A percentile compares a stretch with the other conserved stretches of the same genome.
phyloP scores from a whole-genome alignment of 768 basidiomycete species.

The Hemileccinum rubropunctum region DNA sequence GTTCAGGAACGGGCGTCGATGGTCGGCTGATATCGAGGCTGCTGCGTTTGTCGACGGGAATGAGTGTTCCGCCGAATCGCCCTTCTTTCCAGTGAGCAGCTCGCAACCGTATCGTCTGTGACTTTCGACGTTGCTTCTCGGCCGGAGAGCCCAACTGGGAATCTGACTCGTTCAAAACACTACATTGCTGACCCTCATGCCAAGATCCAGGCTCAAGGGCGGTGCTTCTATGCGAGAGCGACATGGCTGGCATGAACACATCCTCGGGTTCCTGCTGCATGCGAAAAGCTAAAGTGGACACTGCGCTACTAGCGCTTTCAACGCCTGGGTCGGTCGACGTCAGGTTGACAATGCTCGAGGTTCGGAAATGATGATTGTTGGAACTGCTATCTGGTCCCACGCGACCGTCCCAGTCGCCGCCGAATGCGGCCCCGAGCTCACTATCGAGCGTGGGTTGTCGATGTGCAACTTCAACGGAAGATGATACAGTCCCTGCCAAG shows the following conservation, averaged over 20 bases:
- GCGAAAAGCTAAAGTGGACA: slow-evolving; percentile 3
- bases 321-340: slow-evolving; percentile 32
- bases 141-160: slow-evolving; percentile 15
- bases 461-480: slow-evolving; percentile 1
- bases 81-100: slow-evolving; percentile 60
- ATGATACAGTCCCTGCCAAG: slow-evolving; percentile 7
- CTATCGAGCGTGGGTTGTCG: slow-evolving; percentile 45
- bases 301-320: slow-evolving; percentile 11
- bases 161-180: slow-evolving; percentile 27
- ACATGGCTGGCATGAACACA: background rate
- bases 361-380: slow-evolving; percentile 45
- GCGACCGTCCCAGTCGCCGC: slow-evolving; percentile 19
- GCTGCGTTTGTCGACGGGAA: slow-evolving; percentile 15
- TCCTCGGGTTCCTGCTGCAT: slow-evolving; percentile 2
- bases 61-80: slow-evolving; percentile 42
- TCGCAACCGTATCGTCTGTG: slow-evolving; percentile 54
- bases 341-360: slow-evolving; percentile 55
- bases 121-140: slow-evolving; percentile 36
- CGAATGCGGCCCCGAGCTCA: slow-evolving; percentile 56
- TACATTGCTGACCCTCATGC: slow-evolving; percentile 7
- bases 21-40: slow-evolving; percentile 22
- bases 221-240: slow-evolving; percentile 7
- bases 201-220: slow-evolving; percentile 8
- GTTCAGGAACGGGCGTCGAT: slow-evolving; percentile 37
- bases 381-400: slow-evolving; percentile 19